Conservation (phyloP, 2,329 filamentous ascomycete genomes). For the Calonectria multiphialidica region DNA sequence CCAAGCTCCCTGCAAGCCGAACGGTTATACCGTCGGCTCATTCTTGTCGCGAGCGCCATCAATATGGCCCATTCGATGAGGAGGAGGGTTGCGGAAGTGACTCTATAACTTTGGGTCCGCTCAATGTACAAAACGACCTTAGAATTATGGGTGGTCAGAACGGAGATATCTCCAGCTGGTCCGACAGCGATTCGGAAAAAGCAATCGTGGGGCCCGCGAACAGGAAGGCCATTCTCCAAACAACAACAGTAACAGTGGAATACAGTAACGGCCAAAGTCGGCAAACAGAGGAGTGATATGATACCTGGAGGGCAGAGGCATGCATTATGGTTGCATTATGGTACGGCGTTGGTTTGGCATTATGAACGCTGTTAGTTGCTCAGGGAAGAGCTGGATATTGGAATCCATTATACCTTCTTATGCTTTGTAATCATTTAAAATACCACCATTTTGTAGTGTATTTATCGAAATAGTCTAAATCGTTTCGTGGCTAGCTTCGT, state of each 20-base stretch:
- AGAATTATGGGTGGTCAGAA: slow-evolving; percentile 27
- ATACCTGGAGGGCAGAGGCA: background rate
- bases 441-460: background rate
- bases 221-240: slow-evolving; percentile 38
- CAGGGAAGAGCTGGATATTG: background rate
- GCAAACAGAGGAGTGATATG: background rate
- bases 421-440: background rate
- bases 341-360: background rate
- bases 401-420: background rate
- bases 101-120: slow-evolving; percentile 22
- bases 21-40: slow-evolving; percentile 23
- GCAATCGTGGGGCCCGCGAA: slow-evolving; percentile 25
- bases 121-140: slow-evolving; percentile 23
- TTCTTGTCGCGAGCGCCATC: slow-evolving; percentile 30
- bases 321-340: background rate
- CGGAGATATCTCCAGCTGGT: slow-evolving; percentile 30
- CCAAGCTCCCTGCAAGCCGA: slow-evolving; percentile 24
- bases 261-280: slow-evolving; percentile 24
- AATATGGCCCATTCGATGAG: slow-evolving; percentile 38
- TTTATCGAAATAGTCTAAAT: background rate
- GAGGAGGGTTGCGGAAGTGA: slow-evolving; percentile 22
- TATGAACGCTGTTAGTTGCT: background rate
- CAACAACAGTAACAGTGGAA: slow-evolving; percentile 38
- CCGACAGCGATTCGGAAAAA: slow-evolving; percentile 38
- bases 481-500: background rate